Conservation (phyloP, 2,329 filamentous ascomycete genomes). For the Stagonosporopsis chrysanthemi region DNA sequence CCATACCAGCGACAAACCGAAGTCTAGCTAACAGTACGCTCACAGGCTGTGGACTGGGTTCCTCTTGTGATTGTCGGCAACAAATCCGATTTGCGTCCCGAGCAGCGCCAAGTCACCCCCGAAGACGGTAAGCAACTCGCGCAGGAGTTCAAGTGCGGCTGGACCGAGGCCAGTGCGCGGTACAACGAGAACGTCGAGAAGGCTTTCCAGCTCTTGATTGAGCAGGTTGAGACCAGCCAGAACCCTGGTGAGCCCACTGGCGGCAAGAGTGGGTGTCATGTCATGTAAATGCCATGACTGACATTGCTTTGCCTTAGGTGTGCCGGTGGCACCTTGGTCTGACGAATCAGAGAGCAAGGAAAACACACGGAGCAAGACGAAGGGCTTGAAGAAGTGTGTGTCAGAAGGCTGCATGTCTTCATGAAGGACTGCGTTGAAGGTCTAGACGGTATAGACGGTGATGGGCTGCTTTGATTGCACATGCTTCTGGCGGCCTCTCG, state of each 20-base stretch:
- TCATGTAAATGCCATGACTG: slow-evolving; percentile 72
- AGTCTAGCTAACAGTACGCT: neutral
- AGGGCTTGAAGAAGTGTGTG: slow-evolving; percentile 6
- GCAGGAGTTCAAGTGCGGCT: slow-evolving; percentile 88
- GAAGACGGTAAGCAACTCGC: slow-evolving; percentile 87
- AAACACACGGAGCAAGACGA: neutral
- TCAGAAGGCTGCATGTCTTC: slow-evolving; percentile 3
- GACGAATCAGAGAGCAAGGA: neutral
- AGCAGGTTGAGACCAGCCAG: slow-evolving; percentile 91
- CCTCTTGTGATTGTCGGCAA: slow-evolving; percentile 96
- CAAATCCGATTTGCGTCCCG: slow-evolving; percentile 91
- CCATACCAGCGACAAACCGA: slow-evolving; percentile 1
- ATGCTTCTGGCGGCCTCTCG: slow-evolving; percentile 1
- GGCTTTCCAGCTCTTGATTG: slow-evolving; percentile 93
- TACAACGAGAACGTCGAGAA: slow-evolving; percentile 94
- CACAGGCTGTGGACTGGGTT: slow-evolving; percentile 86
- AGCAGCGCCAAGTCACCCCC: slow-evolving; percentile 87
- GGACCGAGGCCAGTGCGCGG: slow-evolving; percentile 92
- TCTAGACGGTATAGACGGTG: slow-evolving; percentile 33
- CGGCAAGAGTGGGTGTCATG: slow-evolving; percentile 70
- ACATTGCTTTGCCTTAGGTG: slow-evolving; percentile 13
- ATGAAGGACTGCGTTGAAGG: neutral
- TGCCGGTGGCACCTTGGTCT: neutral
- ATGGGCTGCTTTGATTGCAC: slow-evolving; percentile 3
- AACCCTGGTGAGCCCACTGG: slow-evolving; percentile 85